phyloP scores from a whole-genome alignment of 257 asterid species.

The Ilex aquifolium region DNA sequence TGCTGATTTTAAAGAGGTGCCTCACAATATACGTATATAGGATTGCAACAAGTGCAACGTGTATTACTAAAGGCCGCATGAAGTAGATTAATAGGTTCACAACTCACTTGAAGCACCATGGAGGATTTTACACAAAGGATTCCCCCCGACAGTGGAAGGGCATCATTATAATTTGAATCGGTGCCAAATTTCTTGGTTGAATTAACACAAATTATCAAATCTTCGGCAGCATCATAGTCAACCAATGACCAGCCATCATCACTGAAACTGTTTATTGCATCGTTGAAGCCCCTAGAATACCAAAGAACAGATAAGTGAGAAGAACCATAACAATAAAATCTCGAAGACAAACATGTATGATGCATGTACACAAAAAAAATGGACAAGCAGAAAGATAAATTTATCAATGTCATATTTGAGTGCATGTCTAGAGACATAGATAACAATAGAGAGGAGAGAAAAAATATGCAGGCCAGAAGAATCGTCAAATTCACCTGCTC shows the following conservation, averaged over 20 bases:
- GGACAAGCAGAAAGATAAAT: background rate
- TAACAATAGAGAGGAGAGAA: background rate
- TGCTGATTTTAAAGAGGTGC: too few species aligned
- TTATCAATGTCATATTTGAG: background rate
- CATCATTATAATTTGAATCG: conserved; percentile 20
- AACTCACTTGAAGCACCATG: conserved; percentile 38
- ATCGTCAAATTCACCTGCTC: conserved; percentile 26
- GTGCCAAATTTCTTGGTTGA: conserved; percentile 14
- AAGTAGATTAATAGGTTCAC: background rate
- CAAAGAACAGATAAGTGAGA: background rate
- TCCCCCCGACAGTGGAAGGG: conserved; percentile 28
- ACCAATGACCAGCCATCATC: conserved; percentile 50
- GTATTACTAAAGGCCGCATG: too few species aligned
- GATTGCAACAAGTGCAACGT: too few species aligned
- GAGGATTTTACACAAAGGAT: conserved; percentile 6
- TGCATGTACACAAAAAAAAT: background rate
- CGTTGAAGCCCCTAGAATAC: conserved; percentile 35
- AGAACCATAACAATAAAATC: background rate
- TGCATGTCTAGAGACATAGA: background rate
- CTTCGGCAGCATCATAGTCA: conserved; percentile 22
- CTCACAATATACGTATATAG: too few species aligned
- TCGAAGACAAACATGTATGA: background rate
- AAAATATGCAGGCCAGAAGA: conserved; percentile 1
- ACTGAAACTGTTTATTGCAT: conserved; percentile 34
- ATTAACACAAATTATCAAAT: conserved; percentile 21